phyloP scores from a whole-genome alignment of 2,329 filamentous ascomycete genomes.

The Aurifilum marmelostoma region DNA sequence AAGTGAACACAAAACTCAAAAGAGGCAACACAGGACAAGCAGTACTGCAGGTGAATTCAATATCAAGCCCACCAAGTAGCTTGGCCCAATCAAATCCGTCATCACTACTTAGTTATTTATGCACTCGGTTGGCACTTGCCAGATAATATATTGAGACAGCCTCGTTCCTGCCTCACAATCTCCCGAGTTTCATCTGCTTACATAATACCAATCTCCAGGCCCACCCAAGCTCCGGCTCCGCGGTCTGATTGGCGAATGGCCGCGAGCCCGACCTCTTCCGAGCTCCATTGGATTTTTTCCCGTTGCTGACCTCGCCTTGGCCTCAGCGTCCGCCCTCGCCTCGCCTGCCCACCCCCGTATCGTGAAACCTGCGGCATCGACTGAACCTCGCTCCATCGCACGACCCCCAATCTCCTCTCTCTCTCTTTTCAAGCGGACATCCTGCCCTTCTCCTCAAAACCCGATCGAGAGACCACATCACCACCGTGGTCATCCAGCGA shows the following conservation, averaged over 20 bases:
- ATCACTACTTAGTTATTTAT: too few relatives aligned
- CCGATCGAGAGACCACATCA: not conserved
- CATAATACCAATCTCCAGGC: not conserved
- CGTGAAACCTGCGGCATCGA: slow-evolving; percentile 20
- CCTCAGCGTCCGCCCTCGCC: slow-evolving; percentile 23
- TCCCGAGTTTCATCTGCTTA: slow-evolving; percentile 6
- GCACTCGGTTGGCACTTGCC: too few relatives aligned
- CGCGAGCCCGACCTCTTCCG: slow-evolving; percentile 27
- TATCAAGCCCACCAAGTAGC: too few relatives aligned
- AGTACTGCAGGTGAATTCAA: too few relatives aligned
- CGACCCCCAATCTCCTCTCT: not conserved
- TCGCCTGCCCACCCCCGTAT: slow-evolving; percentile 13
- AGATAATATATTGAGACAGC: too few relatives aligned
- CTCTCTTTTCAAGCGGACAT: not conserved
- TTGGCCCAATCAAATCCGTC: too few relatives aligned
- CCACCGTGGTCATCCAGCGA: not conserved
- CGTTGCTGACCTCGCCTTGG: slow-evolving; percentile 7
- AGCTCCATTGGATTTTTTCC: slow-evolving; percentile 29
- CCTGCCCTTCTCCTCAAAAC: not conserved
- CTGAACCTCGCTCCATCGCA: slow-evolving; percentile 14
- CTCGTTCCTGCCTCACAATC: not conserved
- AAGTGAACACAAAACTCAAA: too few relatives aligned
- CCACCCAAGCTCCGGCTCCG: slow-evolving; percentile 25
- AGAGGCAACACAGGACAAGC: too few relatives aligned
- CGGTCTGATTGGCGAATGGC: slow-evolving; percentile 22